Evolutionary conservation across 441 rosid species (phyloP).

Genomic region (Gossypium lobatum): DNA sequence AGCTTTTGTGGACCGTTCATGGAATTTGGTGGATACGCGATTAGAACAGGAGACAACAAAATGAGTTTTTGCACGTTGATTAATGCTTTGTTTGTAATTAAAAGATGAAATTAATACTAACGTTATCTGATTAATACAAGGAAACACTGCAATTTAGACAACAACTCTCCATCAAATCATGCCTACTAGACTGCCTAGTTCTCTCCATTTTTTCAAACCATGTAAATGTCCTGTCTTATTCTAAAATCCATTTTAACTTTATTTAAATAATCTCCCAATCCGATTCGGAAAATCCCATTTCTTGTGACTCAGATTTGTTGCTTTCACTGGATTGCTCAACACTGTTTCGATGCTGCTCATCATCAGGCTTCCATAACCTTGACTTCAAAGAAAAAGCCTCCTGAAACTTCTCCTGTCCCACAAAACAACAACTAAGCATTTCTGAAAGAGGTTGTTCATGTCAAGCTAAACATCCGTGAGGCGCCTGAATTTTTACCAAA

Average conservation of each 20-base stretch:
- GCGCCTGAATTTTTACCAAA: neutral
- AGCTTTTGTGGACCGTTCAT: neutral
- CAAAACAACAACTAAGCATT: neutral
- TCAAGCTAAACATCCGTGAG: neutral
- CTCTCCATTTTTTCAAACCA: neutral
- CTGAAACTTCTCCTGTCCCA: slow-evolving; percentile 8
- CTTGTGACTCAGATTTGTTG: neutral
- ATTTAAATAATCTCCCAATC: slow-evolving; percentile 30
- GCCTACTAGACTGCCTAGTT: neutral
- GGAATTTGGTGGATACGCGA: neutral
- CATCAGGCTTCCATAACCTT: neutral
- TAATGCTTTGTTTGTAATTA: neutral
- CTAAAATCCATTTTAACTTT: neutral
- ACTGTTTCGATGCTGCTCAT: neutral
- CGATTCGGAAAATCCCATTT: slow-evolving; percentile 15
- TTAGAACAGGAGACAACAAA: neutral
- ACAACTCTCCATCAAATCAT: neutral
- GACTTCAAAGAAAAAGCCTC: neutral
- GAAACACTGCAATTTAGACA: neutral
- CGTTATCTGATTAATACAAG: neutral
- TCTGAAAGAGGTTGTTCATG: neutral
- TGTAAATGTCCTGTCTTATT: neutral
- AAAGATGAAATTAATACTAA: neutral
- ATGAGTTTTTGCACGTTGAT: neutral
- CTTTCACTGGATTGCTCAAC: neutral